Base-by-base conservation (phyloP, 139 green algal species). In the Tetradesmus obliquus region DNA sequence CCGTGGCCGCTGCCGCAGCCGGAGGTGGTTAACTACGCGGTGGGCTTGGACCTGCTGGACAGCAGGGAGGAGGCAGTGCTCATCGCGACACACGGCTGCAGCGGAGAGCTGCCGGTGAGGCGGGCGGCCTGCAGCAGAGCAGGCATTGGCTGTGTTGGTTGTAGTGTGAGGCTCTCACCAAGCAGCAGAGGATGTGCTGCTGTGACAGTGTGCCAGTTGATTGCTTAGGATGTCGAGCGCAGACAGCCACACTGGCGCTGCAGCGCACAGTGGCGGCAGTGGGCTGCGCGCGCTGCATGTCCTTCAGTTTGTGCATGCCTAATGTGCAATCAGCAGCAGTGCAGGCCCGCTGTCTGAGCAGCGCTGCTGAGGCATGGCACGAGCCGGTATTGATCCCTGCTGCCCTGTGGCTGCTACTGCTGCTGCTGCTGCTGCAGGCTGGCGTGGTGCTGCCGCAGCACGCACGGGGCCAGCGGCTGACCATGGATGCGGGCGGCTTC, bases 21-120 rank as follows among this genome's bases (percentile, higher is more conserved):
- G 24, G 90, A 90, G 71, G 81, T 92, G 3, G n/a, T 90, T 32
- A 90, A 87, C 53, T 82, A 89, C 79, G 71, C 71, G 10, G 13
- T 90, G 24, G 90, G 90, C 9, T 12, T 87, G 15, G 90, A 92
- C 71, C 83, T 92, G 83, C 90, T 92, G 80, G 71, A 90, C 24
- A 81, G 17, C 5, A 22, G 84, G 72, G 71, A 79, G 7, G 55
- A 20, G 17, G 60, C 60, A 53, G 51, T 92, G 24, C 66, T 76
- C 66, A 24, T 62, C 32, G 51, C 45, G 3, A 85, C 80, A 8
- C 80, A 24, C 80, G 83, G 66, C 83, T n/a, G 57, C 55, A 45
- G 20, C 55, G 83, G 55, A 20, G 83, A 82, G 7, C 62, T 89
- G 53, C 62, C 85, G 24, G 85, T 89, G 51, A 89, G 80, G 83